Evolutionary conservation across 257 asterid species (phyloP).

Genomic region (Capsicum chinense): DNA sequence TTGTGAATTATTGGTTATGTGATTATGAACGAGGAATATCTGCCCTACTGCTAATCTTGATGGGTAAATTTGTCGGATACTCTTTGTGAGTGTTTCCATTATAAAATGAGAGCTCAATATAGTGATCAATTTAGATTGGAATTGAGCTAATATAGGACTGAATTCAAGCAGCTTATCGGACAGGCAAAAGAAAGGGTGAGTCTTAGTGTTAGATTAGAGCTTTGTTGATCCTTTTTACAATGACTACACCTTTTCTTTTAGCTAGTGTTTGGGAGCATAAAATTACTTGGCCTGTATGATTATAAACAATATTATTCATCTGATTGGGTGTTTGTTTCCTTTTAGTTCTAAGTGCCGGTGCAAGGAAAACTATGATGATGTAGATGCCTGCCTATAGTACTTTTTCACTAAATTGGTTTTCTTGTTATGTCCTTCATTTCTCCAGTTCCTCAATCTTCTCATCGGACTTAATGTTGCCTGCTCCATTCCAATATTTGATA

Average conservation of each 20-base stretch:
- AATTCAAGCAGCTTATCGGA: neutral
- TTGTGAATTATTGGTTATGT: neutral
- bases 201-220: neutral
- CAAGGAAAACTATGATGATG: neutral
- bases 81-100: neutral
- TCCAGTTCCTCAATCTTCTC: neutral
- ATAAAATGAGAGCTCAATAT: neutral
- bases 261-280: slow-evolving; percentile 18
- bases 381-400: neutral
- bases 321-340: neutral
- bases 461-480: neutral
- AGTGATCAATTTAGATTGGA: neutral
- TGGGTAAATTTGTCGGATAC: neutral
- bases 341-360: neutral
- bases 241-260: neutral
- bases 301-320: neutral
- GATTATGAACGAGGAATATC: slow-evolving; percentile 7
- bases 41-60: neutral
- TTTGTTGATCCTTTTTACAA: neutral
- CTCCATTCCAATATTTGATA: neutral
- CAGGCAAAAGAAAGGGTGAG: neutral
- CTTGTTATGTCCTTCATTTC: slow-evolving; percentile 8
- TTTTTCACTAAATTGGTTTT: neutral
- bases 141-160: neutral
- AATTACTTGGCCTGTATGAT: neutral